Percentiles rank a stretch among this genome's conserved stretches.
Evolutionary conservation across 164 flowering plant species (phyloP).

Genomic region (Hamamelis virginiana): DNA sequence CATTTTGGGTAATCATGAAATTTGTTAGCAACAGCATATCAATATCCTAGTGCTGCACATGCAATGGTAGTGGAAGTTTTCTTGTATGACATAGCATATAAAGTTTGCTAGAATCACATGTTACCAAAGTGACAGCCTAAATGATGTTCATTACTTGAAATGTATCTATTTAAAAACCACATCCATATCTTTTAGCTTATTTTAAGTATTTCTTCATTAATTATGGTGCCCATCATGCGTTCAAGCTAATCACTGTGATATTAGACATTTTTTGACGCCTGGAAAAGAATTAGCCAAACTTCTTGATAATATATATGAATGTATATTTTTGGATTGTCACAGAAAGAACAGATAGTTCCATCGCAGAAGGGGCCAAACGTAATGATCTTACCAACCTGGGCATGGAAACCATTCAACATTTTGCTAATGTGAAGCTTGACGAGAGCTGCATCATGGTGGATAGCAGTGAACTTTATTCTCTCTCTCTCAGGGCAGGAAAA

Average conservation of each 20-base stretch:
- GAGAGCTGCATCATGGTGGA: slow-evolving; percentile 4
- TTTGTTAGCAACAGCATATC: neutral
- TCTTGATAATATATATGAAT: too few relatives aligned
- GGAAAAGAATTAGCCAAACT: too few relatives aligned
- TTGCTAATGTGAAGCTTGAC: neutral
- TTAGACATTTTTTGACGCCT: too few relatives aligned
- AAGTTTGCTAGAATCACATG: too few relatives aligned
- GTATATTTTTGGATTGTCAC: neutral
- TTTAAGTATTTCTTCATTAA: too few relatives aligned
- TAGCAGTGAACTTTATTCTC: neutral
- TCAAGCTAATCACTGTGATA: too few relatives aligned
- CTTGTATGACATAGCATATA: neutral
- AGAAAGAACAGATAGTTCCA: slow-evolving; percentile 14
- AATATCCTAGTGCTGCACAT: neutral
- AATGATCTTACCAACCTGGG: slow-evolving; percentile 2
- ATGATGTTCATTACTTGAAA: neutral
- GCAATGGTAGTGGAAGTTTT: neutral
- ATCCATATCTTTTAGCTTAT: too few relatives aligned
- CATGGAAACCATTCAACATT: neutral
- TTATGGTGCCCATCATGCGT: too few relatives aligned
- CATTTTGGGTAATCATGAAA: neutral
- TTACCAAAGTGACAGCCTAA: too few relatives aligned
- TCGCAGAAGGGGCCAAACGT: slow-evolving; percentile 9
- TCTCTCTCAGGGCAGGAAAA: slow-evolving; percentile 1
- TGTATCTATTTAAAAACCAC: neutral